Evolutionary conservation across 2,329 filamentous ascomycete species (phyloP).

Genomic region (Pseudogymnoascus sp.): DNA sequence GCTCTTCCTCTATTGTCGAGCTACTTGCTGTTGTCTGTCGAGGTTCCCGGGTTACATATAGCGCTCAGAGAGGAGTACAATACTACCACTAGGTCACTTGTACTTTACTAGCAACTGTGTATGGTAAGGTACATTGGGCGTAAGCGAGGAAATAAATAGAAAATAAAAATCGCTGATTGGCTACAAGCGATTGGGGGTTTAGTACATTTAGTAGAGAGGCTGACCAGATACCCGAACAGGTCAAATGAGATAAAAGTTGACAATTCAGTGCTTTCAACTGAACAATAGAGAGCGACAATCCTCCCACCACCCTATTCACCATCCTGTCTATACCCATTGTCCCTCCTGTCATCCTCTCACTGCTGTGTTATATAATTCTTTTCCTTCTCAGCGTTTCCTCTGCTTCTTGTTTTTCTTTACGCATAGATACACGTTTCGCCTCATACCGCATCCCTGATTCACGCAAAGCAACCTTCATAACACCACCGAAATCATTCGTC

Average conservation of each 20-base stretch:
- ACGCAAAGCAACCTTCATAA: background rate
- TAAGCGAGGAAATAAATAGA: conserved; percentile 4
- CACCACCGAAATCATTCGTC: background rate
- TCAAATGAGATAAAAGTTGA: conserved; percentile 7
- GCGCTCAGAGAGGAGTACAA: background rate
- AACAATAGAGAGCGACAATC: background rate
- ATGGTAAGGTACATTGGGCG: background rate
- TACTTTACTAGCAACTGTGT: background rate
- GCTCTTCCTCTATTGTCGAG: conserved; percentile 15
- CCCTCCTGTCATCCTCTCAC: background rate
- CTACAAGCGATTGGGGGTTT: background rate
- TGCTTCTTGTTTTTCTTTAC: background rate
- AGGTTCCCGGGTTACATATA: background rate
- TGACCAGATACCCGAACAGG: conserved; percentile 8
- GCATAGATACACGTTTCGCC: background rate
- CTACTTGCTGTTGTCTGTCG: background rate
- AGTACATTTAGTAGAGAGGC: background rate
- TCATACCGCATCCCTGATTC: background rate
- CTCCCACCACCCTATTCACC: background rate
- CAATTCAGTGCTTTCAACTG: background rate
- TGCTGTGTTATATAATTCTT: background rate
- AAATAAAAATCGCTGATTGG: conserved; percentile 4
- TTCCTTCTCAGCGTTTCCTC: background rate
- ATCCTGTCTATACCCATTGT: background rate
- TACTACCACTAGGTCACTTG: background rate